A percentile compares a stretch with the other conserved stretches of the same genome.
Conservation (phyloP, 768 basidiomycete genomes). For the Tubosaeta brunneosetosa region DNA sequence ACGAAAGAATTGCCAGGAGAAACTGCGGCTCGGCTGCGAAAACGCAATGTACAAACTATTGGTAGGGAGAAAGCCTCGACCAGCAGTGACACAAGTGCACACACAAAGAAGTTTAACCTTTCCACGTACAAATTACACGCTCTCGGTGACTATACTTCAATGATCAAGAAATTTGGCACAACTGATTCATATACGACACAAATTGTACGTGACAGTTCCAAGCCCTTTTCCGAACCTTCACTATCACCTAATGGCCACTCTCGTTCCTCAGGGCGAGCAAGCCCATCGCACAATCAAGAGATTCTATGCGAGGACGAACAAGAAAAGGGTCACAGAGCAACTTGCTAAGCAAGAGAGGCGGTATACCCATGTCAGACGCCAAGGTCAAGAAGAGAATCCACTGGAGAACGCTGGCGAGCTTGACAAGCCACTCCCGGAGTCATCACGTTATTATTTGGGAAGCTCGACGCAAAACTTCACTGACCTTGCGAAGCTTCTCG, state of each 20-base stretch:
- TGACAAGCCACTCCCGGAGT: too few species aligned
- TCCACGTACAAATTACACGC: constrained; percentile 34
- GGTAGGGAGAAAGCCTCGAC: too few species aligned
- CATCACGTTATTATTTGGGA: too few species aligned
- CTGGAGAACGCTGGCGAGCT: too few species aligned
- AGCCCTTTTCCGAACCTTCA: too few species aligned
- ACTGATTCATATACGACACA: constrained; percentile 26
- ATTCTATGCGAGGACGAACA: constrained; percentile 25
- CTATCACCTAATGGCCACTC: neutral
- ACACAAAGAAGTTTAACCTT: constrained; percentile 26
- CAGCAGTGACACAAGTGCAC: neutral
- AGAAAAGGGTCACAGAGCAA: constrained; percentile 6
- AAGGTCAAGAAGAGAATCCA: too few species aligned
- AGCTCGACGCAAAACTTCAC: too few species aligned
- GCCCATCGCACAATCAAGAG: constrained; percentile 30
- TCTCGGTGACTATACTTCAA: constrained; percentile 29
- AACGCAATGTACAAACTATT: too few species aligned
- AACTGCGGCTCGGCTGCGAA: constrained; percentile 12
- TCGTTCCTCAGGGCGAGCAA: constrained; percentile 30
- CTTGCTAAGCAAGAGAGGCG: constrained; percentile 12
- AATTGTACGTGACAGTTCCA: too few species aligned
- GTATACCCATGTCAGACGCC: neutral
- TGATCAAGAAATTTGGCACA: constrained; percentile 39
- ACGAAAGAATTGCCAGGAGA: constrained; percentile 26
- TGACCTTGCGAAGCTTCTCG: too few species aligned